Conservation (phyloP, 331 rosid genomes). For the Acacia pycnantha region DNA sequence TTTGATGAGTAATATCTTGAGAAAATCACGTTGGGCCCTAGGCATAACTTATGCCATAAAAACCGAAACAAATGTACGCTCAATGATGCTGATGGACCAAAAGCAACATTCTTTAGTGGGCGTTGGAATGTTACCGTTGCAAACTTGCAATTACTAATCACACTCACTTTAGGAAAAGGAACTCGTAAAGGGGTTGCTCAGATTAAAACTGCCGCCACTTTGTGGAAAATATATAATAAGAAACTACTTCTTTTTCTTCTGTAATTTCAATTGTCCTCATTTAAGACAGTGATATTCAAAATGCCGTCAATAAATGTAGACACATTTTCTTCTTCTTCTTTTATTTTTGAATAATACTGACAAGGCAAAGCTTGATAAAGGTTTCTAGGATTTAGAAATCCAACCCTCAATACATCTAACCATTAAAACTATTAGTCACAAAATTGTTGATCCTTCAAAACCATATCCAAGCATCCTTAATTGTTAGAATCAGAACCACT, state of each 20-base stretch:
- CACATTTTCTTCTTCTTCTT: too few relatives aligned
- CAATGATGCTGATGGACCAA: conserved; percentile 28
- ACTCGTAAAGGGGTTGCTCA: background rate
- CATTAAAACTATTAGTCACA: too few relatives aligned
- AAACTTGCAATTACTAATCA: background rate
- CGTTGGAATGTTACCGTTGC: conserved; percentile 41
- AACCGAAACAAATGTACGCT: conserved; percentile 28
- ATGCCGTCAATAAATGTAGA: too few relatives aligned
- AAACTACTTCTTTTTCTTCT: background rate
- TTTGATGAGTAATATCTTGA: background rate
- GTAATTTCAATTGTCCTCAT: too few relatives aligned
- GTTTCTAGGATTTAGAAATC: too few relatives aligned
- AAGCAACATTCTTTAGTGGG: background rate
- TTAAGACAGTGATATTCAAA: too few relatives aligned
- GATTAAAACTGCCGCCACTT: background rate
- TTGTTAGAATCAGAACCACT: too few relatives aligned
- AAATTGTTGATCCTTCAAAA: too few relatives aligned
- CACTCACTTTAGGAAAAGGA: conserved; percentile 1
- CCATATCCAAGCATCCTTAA: too few relatives aligned
- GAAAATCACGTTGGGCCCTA: conserved; percentile 28
- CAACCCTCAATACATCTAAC: too few relatives aligned
- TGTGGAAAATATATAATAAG: background rate
- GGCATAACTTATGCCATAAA: conserved; percentile 28
- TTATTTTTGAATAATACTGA: too few relatives aligned
- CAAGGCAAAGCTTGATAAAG: too few relatives aligned